Percentiles rank a stretch among this genome's conserved stretches.
phyloP scores from a whole-genome alignment of 768 basidiomycete genomes.

The Lactifluus volemus region DNA sequence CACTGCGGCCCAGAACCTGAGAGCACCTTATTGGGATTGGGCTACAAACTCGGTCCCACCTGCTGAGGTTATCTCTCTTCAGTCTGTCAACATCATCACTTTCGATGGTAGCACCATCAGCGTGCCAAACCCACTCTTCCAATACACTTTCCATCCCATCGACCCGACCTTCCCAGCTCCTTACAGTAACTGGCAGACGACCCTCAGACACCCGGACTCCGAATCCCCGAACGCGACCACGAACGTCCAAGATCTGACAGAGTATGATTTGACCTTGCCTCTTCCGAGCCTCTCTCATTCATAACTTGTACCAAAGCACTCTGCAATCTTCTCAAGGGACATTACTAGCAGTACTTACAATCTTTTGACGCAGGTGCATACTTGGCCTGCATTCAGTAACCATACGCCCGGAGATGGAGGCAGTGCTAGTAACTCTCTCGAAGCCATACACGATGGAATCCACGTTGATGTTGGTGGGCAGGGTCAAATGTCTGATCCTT shows the following conservation, averaged over 20 bases:
- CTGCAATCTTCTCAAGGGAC: background rate
- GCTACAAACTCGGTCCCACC: constrained; percentile 33
- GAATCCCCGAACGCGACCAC: constrained; percentile 3
- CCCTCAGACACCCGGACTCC: constrained; percentile 6
- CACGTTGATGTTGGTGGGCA: constrained; percentile 23
- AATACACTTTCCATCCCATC: constrained; percentile 32
- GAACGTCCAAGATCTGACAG: constrained; percentile 25
- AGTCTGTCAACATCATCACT: constrained; percentile 28
- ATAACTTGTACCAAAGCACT: background rate
- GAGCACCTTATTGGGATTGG: constrained; percentile 48
- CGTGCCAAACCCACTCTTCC: constrained; percentile 30
- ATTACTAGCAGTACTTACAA: constrained; percentile 21
- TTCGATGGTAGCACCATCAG: constrained; percentile 25
- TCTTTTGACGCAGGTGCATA: constrained; percentile 30
- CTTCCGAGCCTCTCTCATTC: background rate
- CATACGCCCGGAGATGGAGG: constrained; percentile 31
- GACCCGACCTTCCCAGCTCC: constrained; percentile 8
- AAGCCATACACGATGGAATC: constrained; percentile 42
- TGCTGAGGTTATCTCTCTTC: constrained; percentile 30
- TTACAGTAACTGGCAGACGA: constrained; percentile 6
- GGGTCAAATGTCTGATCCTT: constrained; percentile 20
- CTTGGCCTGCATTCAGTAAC: constrained; percentile 42
- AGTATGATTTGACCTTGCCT: constrained; percentile 18
- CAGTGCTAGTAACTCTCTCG: constrained; percentile 37
- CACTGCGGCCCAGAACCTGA: constrained; percentile 29